phyloP scores from a whole-genome alignment of 306 rosid species.

The Canavalia gladiata region DNA sequence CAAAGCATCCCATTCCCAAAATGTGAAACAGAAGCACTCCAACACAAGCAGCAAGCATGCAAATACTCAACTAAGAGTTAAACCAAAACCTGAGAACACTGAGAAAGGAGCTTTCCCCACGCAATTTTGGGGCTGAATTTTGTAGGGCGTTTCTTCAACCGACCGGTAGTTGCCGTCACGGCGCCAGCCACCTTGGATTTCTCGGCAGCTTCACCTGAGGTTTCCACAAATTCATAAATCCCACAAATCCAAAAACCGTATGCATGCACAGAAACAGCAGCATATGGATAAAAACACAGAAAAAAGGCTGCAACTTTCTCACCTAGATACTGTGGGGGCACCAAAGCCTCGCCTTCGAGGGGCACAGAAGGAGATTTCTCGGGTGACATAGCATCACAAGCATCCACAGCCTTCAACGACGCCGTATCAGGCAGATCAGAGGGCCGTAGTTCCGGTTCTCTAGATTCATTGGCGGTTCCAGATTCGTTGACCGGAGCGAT shows the following conservation, averaged over 20 bases:
- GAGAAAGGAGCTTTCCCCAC: conserved; percentile 94
- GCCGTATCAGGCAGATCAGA: conserved; percentile 77
- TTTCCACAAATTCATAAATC: conserved; percentile 17
- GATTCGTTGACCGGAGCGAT: conserved; percentile 76
- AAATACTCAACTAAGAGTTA: conserved; percentile 34
- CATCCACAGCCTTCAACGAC: conserved; percentile 61
- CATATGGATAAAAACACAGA: neutral
- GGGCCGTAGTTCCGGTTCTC: conserved; percentile 59
- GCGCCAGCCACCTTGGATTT: conserved; percentile 57
- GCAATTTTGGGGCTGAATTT: conserved; percentile 57
- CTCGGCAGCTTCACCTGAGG: conserved; percentile 68
- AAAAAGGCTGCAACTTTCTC: conserved; percentile 14
- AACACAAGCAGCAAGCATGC: neutral
- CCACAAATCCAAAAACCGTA: conserved; percentile 46
- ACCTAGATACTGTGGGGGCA: conserved; percentile 69
- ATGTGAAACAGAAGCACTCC: neutral
- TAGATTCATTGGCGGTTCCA: conserved; percentile 61
- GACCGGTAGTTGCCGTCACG: conserved; percentile 25
- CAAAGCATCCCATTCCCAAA: neutral
- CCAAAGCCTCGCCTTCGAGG: conserved; percentile 63
- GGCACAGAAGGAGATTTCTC: conserved; percentile 62
- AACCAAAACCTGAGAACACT: conserved; percentile 76
- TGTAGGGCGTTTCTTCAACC: conserved; percentile 64
- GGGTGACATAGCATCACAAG: conserved; percentile 49
- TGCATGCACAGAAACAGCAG: conserved; percentile 41